A percentile compares a stretch with the other conserved stretches of the same genome.
Conservation (phyloP, 78 protist species). For the Dictyostelium intermedium region DNA sequence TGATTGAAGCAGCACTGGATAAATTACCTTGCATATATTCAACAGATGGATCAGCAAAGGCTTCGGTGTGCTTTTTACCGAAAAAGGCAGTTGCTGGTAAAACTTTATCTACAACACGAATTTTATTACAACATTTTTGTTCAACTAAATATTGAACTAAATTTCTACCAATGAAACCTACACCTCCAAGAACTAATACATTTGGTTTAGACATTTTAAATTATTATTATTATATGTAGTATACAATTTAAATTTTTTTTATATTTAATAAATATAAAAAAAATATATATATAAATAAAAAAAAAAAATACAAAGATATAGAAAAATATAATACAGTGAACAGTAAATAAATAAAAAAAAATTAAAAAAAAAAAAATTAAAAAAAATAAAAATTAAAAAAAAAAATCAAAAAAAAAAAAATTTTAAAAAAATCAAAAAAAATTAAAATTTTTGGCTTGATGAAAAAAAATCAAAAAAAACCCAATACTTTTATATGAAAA, state of each 20-base stretch:
- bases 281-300: no score
- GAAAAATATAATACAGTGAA: background rate
- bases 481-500: background rate
- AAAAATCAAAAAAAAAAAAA: no score
- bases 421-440: no score
- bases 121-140: slow-evolving; percentile 57
- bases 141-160: slow-evolving; percentile 89
- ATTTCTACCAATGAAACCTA: slow-evolving; percentile 96
- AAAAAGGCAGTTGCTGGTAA: slow-evolving; percentile 91
- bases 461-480: background rate
- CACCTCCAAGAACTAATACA: slow-evolving; percentile 94
- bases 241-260: background rate
- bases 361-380: no score
- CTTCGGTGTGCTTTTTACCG: slow-evolving; percentile 34
- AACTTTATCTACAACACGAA: slow-evolving; percentile 94
- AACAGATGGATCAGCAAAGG: slow-evolving; percentile 80
- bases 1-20: slow-evolving; percentile 46
- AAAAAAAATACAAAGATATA: background rate
- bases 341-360: background rate
- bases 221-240: slow-evolving; percentile 9
- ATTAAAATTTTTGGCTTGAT: background rate
- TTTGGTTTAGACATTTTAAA: slow-evolving; percentile 69
- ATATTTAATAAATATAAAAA: no score
- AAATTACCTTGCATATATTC: slow-evolving; percentile 92
- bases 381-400: no score